Conservation (phyloP, 108 stramenopile genomes). For the Pseudonitzschia multistriata region DNA sequence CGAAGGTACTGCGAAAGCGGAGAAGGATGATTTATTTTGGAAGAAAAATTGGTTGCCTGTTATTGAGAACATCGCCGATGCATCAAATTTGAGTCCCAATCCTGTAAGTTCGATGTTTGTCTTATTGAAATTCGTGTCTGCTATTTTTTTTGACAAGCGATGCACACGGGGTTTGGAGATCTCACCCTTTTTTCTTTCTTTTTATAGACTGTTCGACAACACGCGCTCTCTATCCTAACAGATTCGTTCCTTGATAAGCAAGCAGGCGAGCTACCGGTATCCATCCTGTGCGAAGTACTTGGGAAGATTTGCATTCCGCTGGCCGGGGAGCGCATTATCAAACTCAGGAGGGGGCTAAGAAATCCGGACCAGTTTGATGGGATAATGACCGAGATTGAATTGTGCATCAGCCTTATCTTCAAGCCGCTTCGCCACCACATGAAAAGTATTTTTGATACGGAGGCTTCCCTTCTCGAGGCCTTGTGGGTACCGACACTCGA, state of each 20-base stretch:
- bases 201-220: conserved; percentile 69
- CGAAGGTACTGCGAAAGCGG: conserved; percentile 29
- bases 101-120: conserved; percentile 53
- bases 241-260: conserved; percentile 74
- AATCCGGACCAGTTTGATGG: conserved; percentile 42
- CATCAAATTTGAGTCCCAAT: conserved; percentile 56
- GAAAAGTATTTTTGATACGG: conserved; percentile 45
- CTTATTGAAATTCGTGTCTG: too few species aligned
- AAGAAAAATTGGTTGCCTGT: conserved; percentile 53
- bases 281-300: conserved; percentile 50
- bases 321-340: conserved; percentile 59
- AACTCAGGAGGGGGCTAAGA: conserved; percentile 32
- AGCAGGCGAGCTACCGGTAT: conserved; percentile 46
- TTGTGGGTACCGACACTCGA: conserved; percentile 67
- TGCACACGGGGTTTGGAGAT: background rate
- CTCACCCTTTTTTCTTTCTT: conserved; percentile 12
- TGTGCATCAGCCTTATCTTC: conserved; percentile 80
- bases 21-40: conserved; percentile 35
- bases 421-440: conserved; percentile 81
- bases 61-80: conserved; percentile 63
- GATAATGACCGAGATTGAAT: conserved; percentile 72
- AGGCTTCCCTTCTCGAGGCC: conserved; percentile 33
- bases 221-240: conserved; percentile 80
- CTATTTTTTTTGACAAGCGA: too few species aligned
- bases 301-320: conserved; percentile 65